These are phyloP conservation scores for Paracoccidioides lutzii DNA, from an alignment of 2,329 filamentous ascomycete genomes.

Conservation along the genomic window DNA sequence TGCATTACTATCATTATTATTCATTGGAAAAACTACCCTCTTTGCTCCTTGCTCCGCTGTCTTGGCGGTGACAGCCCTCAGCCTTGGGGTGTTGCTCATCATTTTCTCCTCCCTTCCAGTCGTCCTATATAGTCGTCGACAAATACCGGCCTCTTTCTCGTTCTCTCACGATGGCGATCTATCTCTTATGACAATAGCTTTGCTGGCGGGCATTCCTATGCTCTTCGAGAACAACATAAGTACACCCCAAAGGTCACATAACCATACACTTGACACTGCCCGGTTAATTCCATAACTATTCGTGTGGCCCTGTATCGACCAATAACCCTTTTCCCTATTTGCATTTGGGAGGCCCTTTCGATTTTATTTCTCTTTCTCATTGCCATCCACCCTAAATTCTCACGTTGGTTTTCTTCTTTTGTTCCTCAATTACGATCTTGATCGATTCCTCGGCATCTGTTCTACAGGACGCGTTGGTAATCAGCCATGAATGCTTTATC, in stretches of 20 bases:
- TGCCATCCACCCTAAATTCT: background rate
- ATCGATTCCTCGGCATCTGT: background rate
- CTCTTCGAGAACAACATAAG: constrained; percentile 9
- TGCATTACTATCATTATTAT: background rate
- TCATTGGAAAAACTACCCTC: background rate
- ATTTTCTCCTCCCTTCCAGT: background rate
- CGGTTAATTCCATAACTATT: constrained; percentile 1
- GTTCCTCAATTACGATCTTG: background rate
- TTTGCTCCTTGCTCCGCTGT: background rate
- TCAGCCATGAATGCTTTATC: constrained; percentile 3
- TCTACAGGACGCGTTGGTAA: background rate
- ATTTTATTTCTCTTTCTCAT: background rate
- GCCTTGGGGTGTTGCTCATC: background rate
- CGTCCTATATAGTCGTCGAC: background rate
- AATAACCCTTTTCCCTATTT: background rate
- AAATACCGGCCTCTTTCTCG: background rate
- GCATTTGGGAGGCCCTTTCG: background rate
- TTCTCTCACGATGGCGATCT: constrained; percentile 22
- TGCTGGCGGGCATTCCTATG: constrained; percentile 25
- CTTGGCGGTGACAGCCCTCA: background rate
- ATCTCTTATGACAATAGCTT: constrained; percentile 31
- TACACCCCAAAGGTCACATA: background rate
- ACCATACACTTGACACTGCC: background rate
- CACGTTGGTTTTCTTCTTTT: background rate
- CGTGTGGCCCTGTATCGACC: background rate